Evolutionary conservation across 305 asterid species (phyloP), one percentile per base, ranked within the genome.

Genomic region (Fraxinus dipetala): DNA sequence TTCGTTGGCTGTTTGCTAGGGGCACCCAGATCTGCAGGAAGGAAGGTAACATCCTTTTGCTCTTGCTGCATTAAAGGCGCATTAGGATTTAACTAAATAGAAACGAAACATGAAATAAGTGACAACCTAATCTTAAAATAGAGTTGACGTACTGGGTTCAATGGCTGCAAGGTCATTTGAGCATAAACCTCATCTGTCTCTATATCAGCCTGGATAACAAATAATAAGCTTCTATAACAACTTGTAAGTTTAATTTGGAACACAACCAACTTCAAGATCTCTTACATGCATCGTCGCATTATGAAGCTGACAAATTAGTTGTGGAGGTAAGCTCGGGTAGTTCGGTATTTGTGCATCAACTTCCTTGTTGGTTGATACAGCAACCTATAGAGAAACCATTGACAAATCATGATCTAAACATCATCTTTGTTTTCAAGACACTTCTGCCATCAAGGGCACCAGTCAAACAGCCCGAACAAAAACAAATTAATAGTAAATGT

Each of bases 131-230:
- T 14, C 22, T 22, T 2, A 79, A 79, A 74, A 78, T 30, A 54
- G 65, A 30, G 80, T 30, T 75, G 31, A 77, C 93, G 32, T 87
- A 91, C 95, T 30, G 90, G 82, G 80, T 79, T 89, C 67, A 90
- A 75, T 1, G 93, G 95, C 77, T 91, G 95, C 91, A 91, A 89
- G 83, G 95, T 89, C 93, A 90, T 84, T 82, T 89, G 95, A 78
- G 94, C 95, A 84, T 90, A 91, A 67, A 91, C 91, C 85, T 91
- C 94, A 59, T 91, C 93, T 0, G 95, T 91, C 88, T 91, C 95
- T 40, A 89, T 54, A 80, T 91, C 95, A 43, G 94, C 94, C 95
- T 91, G 84, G 78, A 84, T 73, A 77, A 80, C 32, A 83, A 79
- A 32, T 43, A 11, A 75, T 77, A 30, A 89, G 88, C 78, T 54